Evolutionary conservation across 352 stramenopile species (phyloP), one percentile per base, ranked within the genome.

Genomic region (Phytophthora megakarya): DNA sequence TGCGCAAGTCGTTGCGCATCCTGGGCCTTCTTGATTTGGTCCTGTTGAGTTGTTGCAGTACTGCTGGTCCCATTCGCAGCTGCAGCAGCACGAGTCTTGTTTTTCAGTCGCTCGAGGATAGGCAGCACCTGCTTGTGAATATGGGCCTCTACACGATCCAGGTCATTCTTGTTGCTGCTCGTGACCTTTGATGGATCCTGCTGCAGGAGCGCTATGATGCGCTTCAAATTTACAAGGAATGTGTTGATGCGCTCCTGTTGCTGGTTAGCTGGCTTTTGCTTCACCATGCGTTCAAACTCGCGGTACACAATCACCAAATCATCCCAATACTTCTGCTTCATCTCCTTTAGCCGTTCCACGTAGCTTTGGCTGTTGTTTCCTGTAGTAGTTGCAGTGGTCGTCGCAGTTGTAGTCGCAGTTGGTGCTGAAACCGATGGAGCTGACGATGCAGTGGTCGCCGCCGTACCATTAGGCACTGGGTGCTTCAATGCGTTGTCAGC

Each of bases 211-310:
- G 83, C 80, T 32, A 94, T 90, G 40, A 94, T 92, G 18, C 84
- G 83, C 55, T 90, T 90, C 25, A 94, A 56, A 25, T 90, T 93
- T 30, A 89, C 73, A 8, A 94, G 63, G 65, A 94, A 92, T 0
- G 82, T 89, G 48, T 90, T 92, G 44, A 93, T 92, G 0, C 86
- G 86, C 50, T 92, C 84, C 38, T 91, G 81, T 50, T 94, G 84
- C 56, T 90, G 81, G 15, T 86, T 89, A 10, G 79, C 76, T 0
- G 80, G 81, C 40, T 93, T 92, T 59, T 94, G 81, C 62, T 90
- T 88, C 25, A 91, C 86, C 86, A 94, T 92, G 25, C 84, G 78
- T 47, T 92, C 84, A 50, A 94, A 93, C 52, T 94, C 86, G n/a
- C 78, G 77, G 53, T 91, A 92, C 18, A 94, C 86, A 44, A 93